Conservation (phyloP, 805 yeast species). For the Komagataella pseudopastoris region DNA sequence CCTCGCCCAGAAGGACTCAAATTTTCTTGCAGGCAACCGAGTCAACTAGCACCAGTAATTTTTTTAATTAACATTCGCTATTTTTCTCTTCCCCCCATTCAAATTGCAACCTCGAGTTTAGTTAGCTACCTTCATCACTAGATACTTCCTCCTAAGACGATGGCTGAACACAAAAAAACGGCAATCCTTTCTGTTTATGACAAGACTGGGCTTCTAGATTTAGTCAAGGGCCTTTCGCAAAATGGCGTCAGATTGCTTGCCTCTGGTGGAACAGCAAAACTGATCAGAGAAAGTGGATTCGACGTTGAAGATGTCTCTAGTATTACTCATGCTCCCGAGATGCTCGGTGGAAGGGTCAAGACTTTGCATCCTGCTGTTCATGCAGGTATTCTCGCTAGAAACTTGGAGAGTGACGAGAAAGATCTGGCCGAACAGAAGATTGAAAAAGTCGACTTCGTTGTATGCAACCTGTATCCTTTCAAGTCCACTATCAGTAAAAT, state of each 20-base stretch:
- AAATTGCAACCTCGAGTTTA: not conserved
- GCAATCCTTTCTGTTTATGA: conserved; percentile 96
- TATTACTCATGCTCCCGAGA: conserved; percentile 97
- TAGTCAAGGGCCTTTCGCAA: conserved; percentile 87
- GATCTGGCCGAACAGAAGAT: conserved; percentile 84
- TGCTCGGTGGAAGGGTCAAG: conserved; percentile 97
- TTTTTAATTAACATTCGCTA: not conserved
- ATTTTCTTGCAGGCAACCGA: not conserved
- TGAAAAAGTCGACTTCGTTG: conserved; percentile 92
- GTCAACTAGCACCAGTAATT: not conserved
- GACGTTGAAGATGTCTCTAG: conserved; percentile 92
- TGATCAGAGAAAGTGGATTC: conserved; percentile 95
- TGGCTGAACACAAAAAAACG: conserved; percentile 44
- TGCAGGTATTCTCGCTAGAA: conserved; percentile 93
- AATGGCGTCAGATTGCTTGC: conserved; percentile 88
- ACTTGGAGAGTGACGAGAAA: conserved; percentile 79
- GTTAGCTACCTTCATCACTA: not conserved
- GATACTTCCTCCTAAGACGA: conserved; percentile 2
- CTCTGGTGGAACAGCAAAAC: conserved; percentile 92
- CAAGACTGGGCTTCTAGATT: conserved; percentile 90
- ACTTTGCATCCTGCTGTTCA: conserved; percentile 98
- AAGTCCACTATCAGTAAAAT: conserved; percentile 93
- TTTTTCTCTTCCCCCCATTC: not conserved
- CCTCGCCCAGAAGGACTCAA: not conserved
- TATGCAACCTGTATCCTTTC: conserved; percentile 96